These are phyloP conservation scores for Mariannaea sp. DNA, from an alignment of 2,329 filamentous ascomycete species.

Conservation along the genomic window DNA sequence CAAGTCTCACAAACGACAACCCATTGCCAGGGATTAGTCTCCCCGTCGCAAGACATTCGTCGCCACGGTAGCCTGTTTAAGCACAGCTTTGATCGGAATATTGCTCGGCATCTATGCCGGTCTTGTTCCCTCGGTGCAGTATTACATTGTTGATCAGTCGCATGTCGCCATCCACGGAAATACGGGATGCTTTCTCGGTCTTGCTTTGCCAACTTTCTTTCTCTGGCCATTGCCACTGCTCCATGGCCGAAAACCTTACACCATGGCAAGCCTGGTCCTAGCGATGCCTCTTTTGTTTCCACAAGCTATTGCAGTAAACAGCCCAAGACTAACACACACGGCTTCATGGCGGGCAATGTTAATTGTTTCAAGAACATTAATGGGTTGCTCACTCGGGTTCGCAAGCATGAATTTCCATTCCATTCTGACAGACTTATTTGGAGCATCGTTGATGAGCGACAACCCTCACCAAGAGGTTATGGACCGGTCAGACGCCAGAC, in stretches of 20 bases:
- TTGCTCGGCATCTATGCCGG: slow-evolving; percentile 78
- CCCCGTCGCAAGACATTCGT: slow-evolving; percentile 68
- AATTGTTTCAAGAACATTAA: slow-evolving; percentile 65
- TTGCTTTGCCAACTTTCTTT: slow-evolving; percentile 71
- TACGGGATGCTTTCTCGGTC: slow-evolving; percentile 71
- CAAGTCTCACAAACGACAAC: slow-evolving; percentile 62
- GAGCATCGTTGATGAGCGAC: slow-evolving; percentile 73
- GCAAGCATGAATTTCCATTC: slow-evolving; percentile 78
- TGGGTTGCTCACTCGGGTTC: slow-evolving; percentile 73
- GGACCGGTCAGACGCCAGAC: slow-evolving; percentile 68
- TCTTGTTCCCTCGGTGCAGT: slow-evolving; percentile 78
- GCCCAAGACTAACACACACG: slow-evolving; percentile 60
- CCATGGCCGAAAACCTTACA: slow-evolving; percentile 78
- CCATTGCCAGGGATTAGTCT: slow-evolving; percentile 75
- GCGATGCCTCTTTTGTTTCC: slow-evolving; percentile 77
- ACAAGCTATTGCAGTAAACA: slow-evolving; percentile 69
- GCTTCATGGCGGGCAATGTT: slow-evolving; percentile 63
- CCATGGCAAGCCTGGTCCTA: slow-evolving; percentile 68
- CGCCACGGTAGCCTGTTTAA: slow-evolving; percentile 71
- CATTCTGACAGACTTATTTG: slow-evolving; percentile 75
- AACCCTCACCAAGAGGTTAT: slow-evolving; percentile 75
- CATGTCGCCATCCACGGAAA: slow-evolving; percentile 75
- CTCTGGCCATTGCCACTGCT: slow-evolving; percentile 76
- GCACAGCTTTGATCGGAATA: slow-evolving; percentile 72
- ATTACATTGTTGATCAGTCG: slow-evolving; percentile 71